Percentiles rank a stretch among this genome's conserved stretches.
These are phyloP conservation scores for Candida sithepensis DNA, from an alignment of 805 yeast genomes.

Conservation along the genomic window DNA sequence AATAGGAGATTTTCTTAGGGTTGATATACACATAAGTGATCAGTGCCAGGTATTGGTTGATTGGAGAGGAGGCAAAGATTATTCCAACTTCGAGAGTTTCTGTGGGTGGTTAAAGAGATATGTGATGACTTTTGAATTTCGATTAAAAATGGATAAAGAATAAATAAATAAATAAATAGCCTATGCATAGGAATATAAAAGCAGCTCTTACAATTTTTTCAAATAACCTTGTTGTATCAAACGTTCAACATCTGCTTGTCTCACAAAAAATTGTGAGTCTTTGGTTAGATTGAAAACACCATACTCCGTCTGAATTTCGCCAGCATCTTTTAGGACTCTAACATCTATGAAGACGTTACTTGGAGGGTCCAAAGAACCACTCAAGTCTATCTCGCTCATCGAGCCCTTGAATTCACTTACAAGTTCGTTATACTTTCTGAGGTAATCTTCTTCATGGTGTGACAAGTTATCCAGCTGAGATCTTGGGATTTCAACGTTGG, in stretches of 20 bases:
- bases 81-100: conserved; percentile 30
- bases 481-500: conserved; percentile 47
- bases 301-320: conserved; percentile 95
- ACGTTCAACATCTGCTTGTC: conserved; percentile 92
- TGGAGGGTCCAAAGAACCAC: conserved; percentile 91
- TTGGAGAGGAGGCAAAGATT: conserved; percentile 27
- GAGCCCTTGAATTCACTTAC: conserved; percentile 74
- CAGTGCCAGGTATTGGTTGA: neutral
- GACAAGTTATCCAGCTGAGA: conserved; percentile 50
- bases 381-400: conserved; percentile 77
- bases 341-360: conserved; percentile 90
- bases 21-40: conserved; percentile 4
- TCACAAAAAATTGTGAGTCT: conserved; percentile 89
- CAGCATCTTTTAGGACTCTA: conserved; percentile 88
- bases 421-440: conserved; percentile 64
- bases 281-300: conserved; percentile 92
- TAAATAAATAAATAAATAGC: neutral
- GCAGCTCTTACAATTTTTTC: conserved; percentile 43
- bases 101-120: conserved; percentile 18
- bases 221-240: conserved; percentile 91
- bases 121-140: too few species aligned
- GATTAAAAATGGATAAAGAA: neutral
- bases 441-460: conserved; percentile 77
- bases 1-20: conserved; percentile 8
- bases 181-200: neutral